Conservation (phyloP, 176 grass and related monocot genomes). For the Zoysia pacifica region DNA sequence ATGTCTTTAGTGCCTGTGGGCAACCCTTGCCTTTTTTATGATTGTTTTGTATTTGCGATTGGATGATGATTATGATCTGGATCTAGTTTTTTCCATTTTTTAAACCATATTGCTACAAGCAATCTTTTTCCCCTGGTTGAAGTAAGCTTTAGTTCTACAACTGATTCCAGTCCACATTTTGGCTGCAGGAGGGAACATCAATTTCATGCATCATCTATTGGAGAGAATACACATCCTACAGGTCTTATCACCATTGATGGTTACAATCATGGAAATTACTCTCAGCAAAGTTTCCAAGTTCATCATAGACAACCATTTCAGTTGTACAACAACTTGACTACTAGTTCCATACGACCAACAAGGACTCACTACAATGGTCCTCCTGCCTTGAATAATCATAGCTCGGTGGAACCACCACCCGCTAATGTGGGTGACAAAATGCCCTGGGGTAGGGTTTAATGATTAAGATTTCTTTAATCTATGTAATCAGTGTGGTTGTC, state of each 20-base stretch:
- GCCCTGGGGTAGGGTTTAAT: constrained; percentile 70
- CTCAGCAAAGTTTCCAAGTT: constrained; percentile 49
- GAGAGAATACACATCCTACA: constrained; percentile 52
- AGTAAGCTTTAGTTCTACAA: constrained; percentile 9
- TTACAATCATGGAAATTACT: constrained; percentile 50
- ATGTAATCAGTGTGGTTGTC: neutral
- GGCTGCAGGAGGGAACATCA: constrained; percentile 42
- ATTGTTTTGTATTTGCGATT: neutral
- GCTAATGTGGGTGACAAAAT: constrained; percentile 53
- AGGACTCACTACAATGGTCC: constrained; percentile 55
- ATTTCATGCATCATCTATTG: constrained; percentile 48
- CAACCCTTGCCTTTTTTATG: neutral
- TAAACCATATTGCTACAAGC: neutral
- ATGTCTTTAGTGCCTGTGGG: constrained; percentile 19
- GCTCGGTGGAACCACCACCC: constrained; percentile 57
- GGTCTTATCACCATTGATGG: constrained; percentile 31
- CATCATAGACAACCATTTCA: constrained; percentile 65
- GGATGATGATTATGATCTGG: neutral
- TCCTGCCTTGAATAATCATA: constrained; percentile 57
- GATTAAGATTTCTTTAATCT: constrained; percentile 26
- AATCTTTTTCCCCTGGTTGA: neutral
- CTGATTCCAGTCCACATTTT: constrained; percentile 38
- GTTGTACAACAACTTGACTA: constrained; percentile 53
- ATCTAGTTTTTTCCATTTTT: constrained; percentile 19
- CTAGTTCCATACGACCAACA: constrained; percentile 49